Evolutionary conservation across 768 basidiomycete species (phyloP).

Genomic region (Scleroderma bovista): DNA sequence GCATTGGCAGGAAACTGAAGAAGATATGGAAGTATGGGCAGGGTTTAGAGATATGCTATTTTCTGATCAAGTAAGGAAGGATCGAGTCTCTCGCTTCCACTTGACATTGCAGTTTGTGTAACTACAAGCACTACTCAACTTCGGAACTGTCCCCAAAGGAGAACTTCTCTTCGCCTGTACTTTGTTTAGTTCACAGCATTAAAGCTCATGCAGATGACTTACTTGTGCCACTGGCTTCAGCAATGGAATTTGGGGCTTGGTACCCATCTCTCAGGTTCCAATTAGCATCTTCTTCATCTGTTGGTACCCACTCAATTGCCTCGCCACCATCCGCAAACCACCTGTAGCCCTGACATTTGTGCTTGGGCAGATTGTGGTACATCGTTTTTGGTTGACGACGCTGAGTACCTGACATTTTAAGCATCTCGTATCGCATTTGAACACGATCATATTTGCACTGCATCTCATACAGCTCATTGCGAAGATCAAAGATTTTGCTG

Average conservation of each 20-base stretch:
- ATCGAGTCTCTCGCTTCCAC: conserved; percentile 34
- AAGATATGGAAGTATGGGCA: conserved; percentile 32
- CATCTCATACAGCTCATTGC: conserved; percentile 9
- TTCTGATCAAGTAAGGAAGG: conserved; percentile 25
- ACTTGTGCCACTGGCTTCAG: too few relatives aligned
- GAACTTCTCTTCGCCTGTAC: not conserved
- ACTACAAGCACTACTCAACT: not conserved
- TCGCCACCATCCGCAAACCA: conserved; percentile 5
- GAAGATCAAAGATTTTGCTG: conserved; percentile 6
- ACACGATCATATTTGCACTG: conserved; percentile 11
- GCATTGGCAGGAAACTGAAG: conserved; percentile 28
- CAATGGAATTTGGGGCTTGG: too few relatives aligned
- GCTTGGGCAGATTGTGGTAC: not conserved
- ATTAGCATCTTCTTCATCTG: conserved; percentile 1
- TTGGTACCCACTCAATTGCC: conserved; percentile 1
- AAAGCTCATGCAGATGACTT: too few relatives aligned
- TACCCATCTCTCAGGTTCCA: too few relatives aligned
- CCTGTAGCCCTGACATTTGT: conserved; percentile 1
- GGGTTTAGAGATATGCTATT: conserved; percentile 36
- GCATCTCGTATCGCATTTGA: conserved; percentile 13
- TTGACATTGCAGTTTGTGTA: conserved; percentile 17
- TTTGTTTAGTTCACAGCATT: too few relatives aligned
- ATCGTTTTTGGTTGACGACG: not conserved
- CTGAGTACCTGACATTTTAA: not conserved
- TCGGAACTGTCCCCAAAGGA: not conserved